Conservation (phyloP, 2,329 filamentous ascomycete genomes). For the Epichloe uncinata region DNA sequence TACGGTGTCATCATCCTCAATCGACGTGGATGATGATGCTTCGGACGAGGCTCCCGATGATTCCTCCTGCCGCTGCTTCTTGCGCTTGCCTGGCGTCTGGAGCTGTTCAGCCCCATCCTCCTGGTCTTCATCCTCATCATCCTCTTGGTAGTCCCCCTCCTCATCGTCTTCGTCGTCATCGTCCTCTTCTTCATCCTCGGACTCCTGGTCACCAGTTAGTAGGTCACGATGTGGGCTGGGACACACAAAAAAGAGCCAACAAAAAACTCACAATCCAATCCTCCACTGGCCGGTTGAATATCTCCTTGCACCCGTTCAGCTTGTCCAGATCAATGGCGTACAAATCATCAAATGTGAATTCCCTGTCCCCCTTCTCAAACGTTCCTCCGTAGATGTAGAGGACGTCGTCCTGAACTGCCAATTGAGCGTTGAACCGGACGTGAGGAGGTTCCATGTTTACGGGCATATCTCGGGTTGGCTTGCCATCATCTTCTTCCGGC, state of each 20-base stretch:
- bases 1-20: conserved; percentile 34
- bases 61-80: conserved; percentile 41
- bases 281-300: conserved; percentile 70
- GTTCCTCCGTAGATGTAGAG: conserved; percentile 93
- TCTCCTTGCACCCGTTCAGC: conserved; percentile 82
- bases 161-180: conserved; percentile 37
- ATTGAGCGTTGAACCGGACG: conserved; percentile 76
- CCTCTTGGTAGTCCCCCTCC: conserved; percentile 42
- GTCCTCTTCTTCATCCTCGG: conserved; percentile 38
- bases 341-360: conserved; percentile 92
- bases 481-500: conserved; percentile 42
- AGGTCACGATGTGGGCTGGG: background rate
- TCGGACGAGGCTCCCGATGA: conserved; percentile 25
- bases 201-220: conserved; percentile 29
- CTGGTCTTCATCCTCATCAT: conserved; percentile 34
- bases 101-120: conserved; percentile 27
- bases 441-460: conserved; percentile 77
- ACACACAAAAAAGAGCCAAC: background rate
- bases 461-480: conserved; percentile 47
- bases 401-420: conserved; percentile 83
- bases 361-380: conserved; percentile 85
- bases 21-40: conserved; percentile 15
- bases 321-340: conserved; percentile 91
- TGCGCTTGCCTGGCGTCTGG: conserved; percentile 41
- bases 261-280: conserved; percentile 58